Evolutionary conservation across 2,329 filamentous ascomycete species (phyloP), one percentile per base, ranked within the genome.

Genomic region (Fusarium napiforme): DNA sequence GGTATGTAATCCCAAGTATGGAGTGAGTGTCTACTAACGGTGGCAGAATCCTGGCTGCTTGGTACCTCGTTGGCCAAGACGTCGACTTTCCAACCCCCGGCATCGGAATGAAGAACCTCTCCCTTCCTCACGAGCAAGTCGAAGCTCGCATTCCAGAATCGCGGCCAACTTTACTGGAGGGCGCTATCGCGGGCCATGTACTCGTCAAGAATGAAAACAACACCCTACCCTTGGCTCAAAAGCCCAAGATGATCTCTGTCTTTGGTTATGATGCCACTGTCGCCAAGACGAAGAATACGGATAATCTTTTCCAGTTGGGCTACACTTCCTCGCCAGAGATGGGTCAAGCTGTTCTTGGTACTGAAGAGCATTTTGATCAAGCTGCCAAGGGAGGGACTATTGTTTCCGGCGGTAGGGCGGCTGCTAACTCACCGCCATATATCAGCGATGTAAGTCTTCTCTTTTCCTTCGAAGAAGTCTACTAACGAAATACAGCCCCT

Each of bases 161-260:
- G 0, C 83, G 82, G 49, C 75, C 80, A 1, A 80, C 83, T 0
- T 79, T 89, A 2, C 76, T 90, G 16, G 83, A 88, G 56, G 87
- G 87, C 4, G 89, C 89, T 1, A 84, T 89, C n/a, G 85, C 88
- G 12, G 88, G 90, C 9, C 93, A 92, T 57, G 92, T 78, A 0
- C 85, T 97, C 2, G 85, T 97, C 60, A 97, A 97, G 85, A 96
- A 97, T 80, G 83, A 83, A 6, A 85, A 87, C 50, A 85, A 85
- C 12, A 84, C 87, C 1, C 83, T 96, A 11, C 93, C 93, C 0
- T 85, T 96, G 40, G 80, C 78, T 58, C 87, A 86, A 60, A 85
- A 85, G 63, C 90, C 84, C 10, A 81, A 83, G 60, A 85, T 88
- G 80, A 72, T 92, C 84, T 87, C 89, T 76, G 81, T 92, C 78